Percentiles rank a stretch among this genome's conserved stretches.
phyloP scores from a whole-genome alignment of 2,329 filamentous ascomycete genomes.

The Coniochaeta sp. region DNA sequence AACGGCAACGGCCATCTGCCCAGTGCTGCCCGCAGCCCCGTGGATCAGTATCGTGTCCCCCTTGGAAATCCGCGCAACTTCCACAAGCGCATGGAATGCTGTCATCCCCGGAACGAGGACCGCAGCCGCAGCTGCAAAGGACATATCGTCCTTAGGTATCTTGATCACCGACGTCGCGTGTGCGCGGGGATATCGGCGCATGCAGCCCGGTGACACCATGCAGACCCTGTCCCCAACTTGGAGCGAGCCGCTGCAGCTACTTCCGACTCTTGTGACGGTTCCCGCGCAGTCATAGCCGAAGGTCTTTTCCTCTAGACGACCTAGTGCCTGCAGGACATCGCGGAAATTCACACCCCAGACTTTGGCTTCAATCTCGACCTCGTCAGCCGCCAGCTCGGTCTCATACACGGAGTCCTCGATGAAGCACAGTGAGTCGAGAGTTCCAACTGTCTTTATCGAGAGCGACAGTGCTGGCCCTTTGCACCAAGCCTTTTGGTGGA shows the following conservation, averaged over 20 bases:
- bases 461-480: neutral
- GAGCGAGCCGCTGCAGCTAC: conserved; percentile 18
- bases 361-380: conserved; percentile 26
- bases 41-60: conserved; percentile 27
- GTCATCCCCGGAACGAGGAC: conserved; percentile 25
- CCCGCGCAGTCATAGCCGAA: conserved; percentile 22
- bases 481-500: neutral
- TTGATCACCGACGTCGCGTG: conserved; percentile 13
- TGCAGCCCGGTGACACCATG: conserved; percentile 11
- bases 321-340: conserved; percentile 29
- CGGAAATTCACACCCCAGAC: conserved; percentile 28
- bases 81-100: conserved; percentile 21
- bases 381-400: conserved; percentile 3
- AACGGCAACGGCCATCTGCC: conserved; percentile 23
- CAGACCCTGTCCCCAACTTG: conserved; percentile 19
- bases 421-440: too few relatives aligned
- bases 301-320: neutral
- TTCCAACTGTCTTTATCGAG: neutral
- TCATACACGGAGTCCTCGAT: too few relatives aligned
- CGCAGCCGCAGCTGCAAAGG: conserved; percentile 23
- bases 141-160: conserved; percentile 23
- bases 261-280: conserved; percentile 23
- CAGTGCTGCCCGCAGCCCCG: conserved; percentile 24
- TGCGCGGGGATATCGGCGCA: conserved; percentile 13
- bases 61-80: conserved; percentile 19